Evolutionary conservation across 2,329 filamentous ascomycete genomes (phyloP).

Genomic region (Calycina herbarum): DNA sequence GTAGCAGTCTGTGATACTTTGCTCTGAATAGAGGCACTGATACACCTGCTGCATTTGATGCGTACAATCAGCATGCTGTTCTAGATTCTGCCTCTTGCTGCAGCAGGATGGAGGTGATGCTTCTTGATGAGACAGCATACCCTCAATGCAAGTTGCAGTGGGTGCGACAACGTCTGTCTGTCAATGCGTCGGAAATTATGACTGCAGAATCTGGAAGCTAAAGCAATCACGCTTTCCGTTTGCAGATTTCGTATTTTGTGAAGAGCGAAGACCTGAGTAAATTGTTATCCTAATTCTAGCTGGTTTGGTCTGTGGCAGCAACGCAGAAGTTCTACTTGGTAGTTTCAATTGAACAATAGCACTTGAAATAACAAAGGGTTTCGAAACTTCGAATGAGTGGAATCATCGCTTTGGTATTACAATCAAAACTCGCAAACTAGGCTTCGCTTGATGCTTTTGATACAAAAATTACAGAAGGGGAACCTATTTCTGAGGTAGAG

Average conservation of each 20-base stretch:
- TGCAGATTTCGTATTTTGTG: too few species aligned
- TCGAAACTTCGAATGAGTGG: neutral
- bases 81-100: neutral
- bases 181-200: too few species aligned
- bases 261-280: neutral
- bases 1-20: neutral
- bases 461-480: constrained; percentile 12
- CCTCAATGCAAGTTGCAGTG: too few species aligned
- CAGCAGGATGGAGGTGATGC: neutral
- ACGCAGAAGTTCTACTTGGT: neutral
- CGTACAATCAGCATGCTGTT: neutral
- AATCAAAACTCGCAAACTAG: constrained; percentile 5
- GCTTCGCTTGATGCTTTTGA: constrained; percentile 15
- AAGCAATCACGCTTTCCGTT: neutral
- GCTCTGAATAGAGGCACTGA: neutral
- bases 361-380: neutral
- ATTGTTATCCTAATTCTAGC: neutral
- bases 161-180: too few species aligned
- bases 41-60: neutral
- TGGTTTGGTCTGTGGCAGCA: neutral
- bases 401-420: constrained; percentile 6
- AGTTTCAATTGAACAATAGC: neutral
- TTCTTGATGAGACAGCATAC: neutral
- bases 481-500: constrained; percentile 44
- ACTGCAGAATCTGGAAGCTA: neutral